Percentiles rank a stretch among this genome's conserved stretches.
phyloP scores from a whole-genome alignment of 2,329 filamentous ascomycete species.

The Neopestalotiopsis rosae region DNA sequence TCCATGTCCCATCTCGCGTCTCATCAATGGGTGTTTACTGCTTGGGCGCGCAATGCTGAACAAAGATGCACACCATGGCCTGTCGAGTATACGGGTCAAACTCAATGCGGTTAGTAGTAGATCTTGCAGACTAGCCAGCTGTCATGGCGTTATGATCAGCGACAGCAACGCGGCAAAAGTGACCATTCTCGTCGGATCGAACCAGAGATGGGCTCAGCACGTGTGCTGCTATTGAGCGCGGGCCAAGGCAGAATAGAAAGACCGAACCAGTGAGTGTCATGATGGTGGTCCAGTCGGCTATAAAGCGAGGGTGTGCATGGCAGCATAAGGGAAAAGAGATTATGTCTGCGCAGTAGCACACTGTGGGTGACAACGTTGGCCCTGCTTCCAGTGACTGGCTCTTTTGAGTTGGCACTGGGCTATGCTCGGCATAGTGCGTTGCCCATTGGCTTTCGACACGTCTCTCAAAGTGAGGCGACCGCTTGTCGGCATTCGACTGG shows the following conservation, averaged over 20 bases:
- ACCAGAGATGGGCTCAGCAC: neutral
- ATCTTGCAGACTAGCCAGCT: slow-evolving; percentile 15
- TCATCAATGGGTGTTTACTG: neutral
- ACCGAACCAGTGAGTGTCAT: neutral
- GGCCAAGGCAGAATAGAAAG: slow-evolving; percentile 2
- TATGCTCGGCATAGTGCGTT: slow-evolving; percentile 13
- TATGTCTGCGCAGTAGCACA: slow-evolving; percentile 27
- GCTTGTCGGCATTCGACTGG: slow-evolving; percentile 34
- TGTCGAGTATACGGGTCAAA: slow-evolving; percentile 6
- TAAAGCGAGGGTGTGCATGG: slow-evolving; percentile 25
- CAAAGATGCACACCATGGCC: neutral
- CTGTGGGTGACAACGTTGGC: slow-evolving; percentile 29
- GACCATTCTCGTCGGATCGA: slow-evolving; percentile 3
- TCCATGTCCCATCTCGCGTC: neutral
- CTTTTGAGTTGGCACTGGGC: slow-evolving; percentile 22
- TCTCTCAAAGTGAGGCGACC: slow-evolving; percentile 38
- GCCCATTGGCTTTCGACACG: slow-evolving; percentile 33
- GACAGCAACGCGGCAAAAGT: slow-evolving; percentile 10
- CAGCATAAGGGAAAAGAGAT: slow-evolving; percentile 27
- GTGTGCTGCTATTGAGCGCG: neutral
- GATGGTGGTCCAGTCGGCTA: neutral
- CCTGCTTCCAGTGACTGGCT: slow-evolving; percentile 26
- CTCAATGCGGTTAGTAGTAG: neutral
- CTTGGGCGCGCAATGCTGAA: neutral
- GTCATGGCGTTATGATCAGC: slow-evolving; percentile 11